phyloP scores from a whole-genome alignment of 768 basidiomycete genomes.

The Calocybe gangraenosa region DNA sequence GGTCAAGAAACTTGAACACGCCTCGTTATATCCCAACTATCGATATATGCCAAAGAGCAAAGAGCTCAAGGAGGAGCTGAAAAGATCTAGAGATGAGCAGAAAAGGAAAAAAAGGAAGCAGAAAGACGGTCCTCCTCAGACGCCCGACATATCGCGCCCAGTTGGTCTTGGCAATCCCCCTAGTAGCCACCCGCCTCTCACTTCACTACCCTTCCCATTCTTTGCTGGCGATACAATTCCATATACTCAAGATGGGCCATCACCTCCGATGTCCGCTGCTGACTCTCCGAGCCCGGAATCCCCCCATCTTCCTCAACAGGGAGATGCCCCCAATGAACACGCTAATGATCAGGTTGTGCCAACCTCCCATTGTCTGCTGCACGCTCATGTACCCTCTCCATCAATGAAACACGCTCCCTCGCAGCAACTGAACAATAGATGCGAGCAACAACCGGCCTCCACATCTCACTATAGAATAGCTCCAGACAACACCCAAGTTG shows the following conservation, averaged over 20 bases:
- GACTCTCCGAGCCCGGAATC: conserved; percentile 37
- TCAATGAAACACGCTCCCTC: neutral
- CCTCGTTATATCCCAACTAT: conserved; percentile 49
- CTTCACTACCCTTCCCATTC: conserved; percentile 15
- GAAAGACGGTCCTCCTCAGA: neutral
- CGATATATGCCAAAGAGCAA: conserved; percentile 54
- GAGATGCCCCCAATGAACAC: conserved; percentile 3
- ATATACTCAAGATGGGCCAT: conserved; percentile 40
- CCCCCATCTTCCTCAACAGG: conserved; percentile 3
- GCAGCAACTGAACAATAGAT: neutral
- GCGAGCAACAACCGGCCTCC: neutral
- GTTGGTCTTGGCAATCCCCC: neutral
- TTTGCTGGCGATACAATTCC: conserved; percentile 20
- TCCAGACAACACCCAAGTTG: neutral
- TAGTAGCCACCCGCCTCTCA: conserved; percentile 9
- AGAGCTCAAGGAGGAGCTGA: conserved; percentile 37
- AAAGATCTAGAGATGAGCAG: conserved; percentile 33
- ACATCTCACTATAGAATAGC: conserved; percentile 4
- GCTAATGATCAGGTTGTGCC: neutral
- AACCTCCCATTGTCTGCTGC: conserved; percentile 6
- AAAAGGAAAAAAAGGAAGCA: conserved; percentile 8
- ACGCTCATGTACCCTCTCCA: neutral
- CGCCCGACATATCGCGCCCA: conserved; percentile 4
- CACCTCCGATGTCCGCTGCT: conserved; percentile 49
- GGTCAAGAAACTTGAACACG: conserved; percentile 47